Base-by-base conservation (phyloP, 2,329 filamentous ascomycete genomes). In the Cryphonectria radicalis region DNA sequence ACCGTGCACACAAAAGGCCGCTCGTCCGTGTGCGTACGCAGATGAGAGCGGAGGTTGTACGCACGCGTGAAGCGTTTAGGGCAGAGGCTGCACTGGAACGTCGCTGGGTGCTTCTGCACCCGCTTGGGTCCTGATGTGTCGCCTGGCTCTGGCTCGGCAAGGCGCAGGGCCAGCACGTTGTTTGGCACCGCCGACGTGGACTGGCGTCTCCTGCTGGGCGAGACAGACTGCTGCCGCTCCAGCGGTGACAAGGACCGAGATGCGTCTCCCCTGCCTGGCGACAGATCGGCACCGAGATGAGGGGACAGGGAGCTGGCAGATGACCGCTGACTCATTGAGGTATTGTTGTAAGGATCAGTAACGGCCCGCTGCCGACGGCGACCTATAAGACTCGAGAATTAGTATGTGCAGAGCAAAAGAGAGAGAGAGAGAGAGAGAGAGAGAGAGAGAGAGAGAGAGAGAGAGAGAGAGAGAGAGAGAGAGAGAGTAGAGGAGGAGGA, bases 61-160 rank as follows among this genome's bases (percentile, higher is more conserved):
- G 96, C 96, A 70, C 96, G 89, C 0, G 96, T 99, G 79, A 99
- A 99, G 22, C 94, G 90, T 81, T 99, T 99, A 0, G 96, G 95
- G 77, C 96, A 99, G 11, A 98, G 85, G 13, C 84, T 93, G 80
- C 96, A 99, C 79, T 98, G 95, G 82, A 98, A 99, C 0, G 95
- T 99, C 8, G 96, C 96, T 0, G 96, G 96, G 76, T 99, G 96
- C 79, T 99, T 99, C 80, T 99, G 96, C 0, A 94, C 91, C n/a
- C 96, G 91, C 79, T 96, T 97, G 7, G 89, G 79, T 70, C 86
- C 86, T 46, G 83, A 83, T 55, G 85, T 87, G 64, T 91, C 89
- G 69, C 94, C 92, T 73, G 95, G 92, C 60, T 94, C 92, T 0
- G 95, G 95, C 80, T 98, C 94, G 14, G 94, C 95, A 22, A 98